Evolutionary conservation across 192 early-diverging fungal species (phyloP).

Genomic region (Linnemannia schmuckeri): DNA sequence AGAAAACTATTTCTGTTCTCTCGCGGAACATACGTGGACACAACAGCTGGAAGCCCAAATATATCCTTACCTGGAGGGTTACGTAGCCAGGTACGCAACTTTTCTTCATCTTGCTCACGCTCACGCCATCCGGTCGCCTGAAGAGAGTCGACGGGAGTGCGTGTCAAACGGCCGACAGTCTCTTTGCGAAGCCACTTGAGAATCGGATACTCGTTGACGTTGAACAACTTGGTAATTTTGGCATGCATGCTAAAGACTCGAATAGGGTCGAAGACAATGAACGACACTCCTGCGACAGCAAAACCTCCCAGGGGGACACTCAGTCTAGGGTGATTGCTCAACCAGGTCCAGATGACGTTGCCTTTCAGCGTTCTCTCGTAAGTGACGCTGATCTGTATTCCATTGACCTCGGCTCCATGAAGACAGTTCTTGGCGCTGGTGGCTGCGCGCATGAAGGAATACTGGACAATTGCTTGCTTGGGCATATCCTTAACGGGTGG

Average conservation of each 20-base stretch:
- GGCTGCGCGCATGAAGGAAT: conserved; percentile 81
- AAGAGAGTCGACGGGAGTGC: conserved; percentile 23
- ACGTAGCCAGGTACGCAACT: conserved; percentile 69
- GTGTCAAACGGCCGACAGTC: conserved; percentile 61
- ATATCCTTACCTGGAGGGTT: conserved; percentile 63
- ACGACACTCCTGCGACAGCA: conserved; percentile 80
- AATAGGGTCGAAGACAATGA: conserved; percentile 92
- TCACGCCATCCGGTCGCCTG: conserved; percentile 68
- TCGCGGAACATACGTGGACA: not conserved
- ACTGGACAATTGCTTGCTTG: conserved; percentile 86
- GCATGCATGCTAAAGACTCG: conserved; percentile 91
- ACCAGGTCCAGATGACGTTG: conserved; percentile 73
- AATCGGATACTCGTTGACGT: conserved; percentile 72
- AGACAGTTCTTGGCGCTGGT: conserved; percentile 94
- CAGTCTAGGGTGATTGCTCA: conserved; percentile 82
- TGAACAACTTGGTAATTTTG: conserved; percentile 86
- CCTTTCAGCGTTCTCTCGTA: conserved; percentile 73
- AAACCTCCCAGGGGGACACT: conserved; percentile 84
- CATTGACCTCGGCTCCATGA: conserved; percentile 82
- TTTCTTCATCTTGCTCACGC: conserved; percentile 67
- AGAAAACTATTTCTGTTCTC: not conserved
- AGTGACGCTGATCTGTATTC: conserved; percentile 70
- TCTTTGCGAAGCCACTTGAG: conserved; percentile 71
- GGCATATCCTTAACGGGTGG: conserved; percentile 81
- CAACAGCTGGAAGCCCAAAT: not conserved